A percentile compares a stretch with the other conserved stretches of the same genome.
Conservation (phyloP, 2,329 filamentous ascomycete genomes). For the Erysiphe pulchra region DNA sequence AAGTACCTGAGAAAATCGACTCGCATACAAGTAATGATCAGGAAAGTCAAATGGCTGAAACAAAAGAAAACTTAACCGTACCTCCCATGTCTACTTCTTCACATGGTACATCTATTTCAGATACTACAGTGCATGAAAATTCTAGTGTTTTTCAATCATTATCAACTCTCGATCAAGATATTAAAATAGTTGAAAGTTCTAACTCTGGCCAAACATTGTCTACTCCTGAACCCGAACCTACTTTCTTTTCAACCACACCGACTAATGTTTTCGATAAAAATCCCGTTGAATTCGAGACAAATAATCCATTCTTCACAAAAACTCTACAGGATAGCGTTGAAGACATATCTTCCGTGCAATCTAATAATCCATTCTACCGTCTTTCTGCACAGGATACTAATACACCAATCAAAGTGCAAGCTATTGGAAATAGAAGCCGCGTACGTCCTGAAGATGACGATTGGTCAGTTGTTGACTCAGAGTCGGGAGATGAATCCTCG, state of each 20-base stretch:
- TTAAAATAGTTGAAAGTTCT: neutral
- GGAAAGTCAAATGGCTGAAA: slow-evolving; percentile 27
- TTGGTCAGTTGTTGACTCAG: slow-evolving; percentile 60
- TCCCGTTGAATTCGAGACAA: slow-evolving; percentile 47
- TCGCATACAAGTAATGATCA: slow-evolving; percentile 31
- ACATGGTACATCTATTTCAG: neutral
- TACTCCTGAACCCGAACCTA: slow-evolving; percentile 15
- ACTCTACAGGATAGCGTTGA: slow-evolving; percentile 38
- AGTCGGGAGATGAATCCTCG: slow-evolving; percentile 45
- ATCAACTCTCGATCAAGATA: no score
- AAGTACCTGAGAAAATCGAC: slow-evolving; percentile 45
- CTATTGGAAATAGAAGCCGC: slow-evolving; percentile 20
- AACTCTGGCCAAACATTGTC: no score
- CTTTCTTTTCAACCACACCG: slow-evolving; percentile 10
- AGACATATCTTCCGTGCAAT: slow-evolving; percentile 17
- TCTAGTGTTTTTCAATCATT: neutral
- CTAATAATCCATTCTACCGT: slow-evolving; percentile 93
- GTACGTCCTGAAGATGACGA: slow-evolving; percentile 43
- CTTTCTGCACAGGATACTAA: slow-evolving; percentile 35
- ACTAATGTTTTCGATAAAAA: slow-evolving; percentile 23
- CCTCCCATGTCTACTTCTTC: neutral
- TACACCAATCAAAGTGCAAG: slow-evolving; percentile 18
- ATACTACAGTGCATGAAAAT: neutral
- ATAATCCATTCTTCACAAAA: slow-evolving; percentile 87
- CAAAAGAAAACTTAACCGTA: slow-evolving; percentile 19